phyloP scores from a whole-genome alignment of 345 rosid species.

The Dimocarpus longan region DNA sequence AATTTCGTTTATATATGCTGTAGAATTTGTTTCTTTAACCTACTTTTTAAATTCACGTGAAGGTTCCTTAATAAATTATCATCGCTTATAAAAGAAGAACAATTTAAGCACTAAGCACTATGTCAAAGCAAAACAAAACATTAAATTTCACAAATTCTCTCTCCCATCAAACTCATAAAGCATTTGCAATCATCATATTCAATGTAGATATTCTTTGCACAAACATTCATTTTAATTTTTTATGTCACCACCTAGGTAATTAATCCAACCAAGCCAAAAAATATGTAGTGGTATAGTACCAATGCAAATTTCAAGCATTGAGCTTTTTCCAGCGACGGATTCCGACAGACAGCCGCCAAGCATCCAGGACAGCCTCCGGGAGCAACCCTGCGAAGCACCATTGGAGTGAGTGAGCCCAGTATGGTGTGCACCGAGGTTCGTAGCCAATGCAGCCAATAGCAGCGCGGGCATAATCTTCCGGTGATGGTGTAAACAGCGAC shows the following conservation, averaged over 20 bases:
- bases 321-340: conserved; percentile 42
- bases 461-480: conserved; percentile 60
- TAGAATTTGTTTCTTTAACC: no score
- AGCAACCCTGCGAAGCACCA: conserved; percentile 60
- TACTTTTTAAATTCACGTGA: no score
- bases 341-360: conserved; percentile 85
- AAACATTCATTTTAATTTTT: background rate
- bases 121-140: no score
- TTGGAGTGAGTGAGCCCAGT: conserved; percentile 79
- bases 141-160: no score
- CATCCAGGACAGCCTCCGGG: conserved; percentile 57
- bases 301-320: background rate
- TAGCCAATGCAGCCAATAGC: conserved; percentile 60
- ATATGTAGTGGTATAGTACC: background rate
- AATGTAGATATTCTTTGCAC: background rate
- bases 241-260: no score
- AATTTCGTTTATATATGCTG: no score
- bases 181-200: no score
- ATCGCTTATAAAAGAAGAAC: no score
- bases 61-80: no score
- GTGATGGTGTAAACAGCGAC: conserved; percentile 59
- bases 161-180: no score
- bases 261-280: background rate
- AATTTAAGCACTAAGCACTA: no score
- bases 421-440: conserved; percentile 67